Evolutionary conservation across 257 asterid species (phyloP).

Genomic region (Knoxia roxburghii): DNA sequence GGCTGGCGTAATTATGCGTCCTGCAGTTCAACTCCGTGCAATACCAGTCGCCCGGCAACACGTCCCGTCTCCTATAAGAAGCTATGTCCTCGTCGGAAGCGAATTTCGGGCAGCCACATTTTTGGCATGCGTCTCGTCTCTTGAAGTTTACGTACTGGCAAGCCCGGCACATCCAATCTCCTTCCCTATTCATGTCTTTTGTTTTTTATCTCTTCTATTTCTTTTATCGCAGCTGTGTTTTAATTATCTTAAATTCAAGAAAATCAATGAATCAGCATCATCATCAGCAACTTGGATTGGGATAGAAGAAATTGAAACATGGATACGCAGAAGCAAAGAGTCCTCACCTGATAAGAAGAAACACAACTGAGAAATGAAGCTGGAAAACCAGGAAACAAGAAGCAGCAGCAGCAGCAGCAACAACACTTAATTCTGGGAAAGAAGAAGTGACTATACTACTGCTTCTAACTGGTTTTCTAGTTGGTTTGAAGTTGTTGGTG

Average conservation of each 20-base stretch:
- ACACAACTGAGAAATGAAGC: not conserved
- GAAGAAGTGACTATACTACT: too few relatives aligned
- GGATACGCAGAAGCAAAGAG: too few relatives aligned
- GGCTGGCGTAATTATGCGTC: conserved; percentile 80
- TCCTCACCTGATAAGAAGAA: conserved; percentile 19
- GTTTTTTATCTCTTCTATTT: too few relatives aligned
- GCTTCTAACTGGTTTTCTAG: conserved; percentile 15
- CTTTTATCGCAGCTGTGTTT: too few relatives aligned
- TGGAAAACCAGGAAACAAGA: not conserved
- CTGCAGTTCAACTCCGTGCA: conserved; percentile 64
- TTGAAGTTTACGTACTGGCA: conserved; percentile 77
- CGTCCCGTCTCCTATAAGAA: conserved; percentile 41
- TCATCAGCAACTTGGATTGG: too few relatives aligned
- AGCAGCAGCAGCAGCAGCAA: too few relatives aligned
- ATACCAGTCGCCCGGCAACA: conserved; percentile 82
- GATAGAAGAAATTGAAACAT: too few relatives aligned
- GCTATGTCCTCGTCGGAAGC: conserved; percentile 46
- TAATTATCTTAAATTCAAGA: too few relatives aligned
- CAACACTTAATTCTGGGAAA: too few relatives aligned
- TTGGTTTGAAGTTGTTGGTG: conserved; percentile 24
- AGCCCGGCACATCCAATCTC: conserved; percentile 87
- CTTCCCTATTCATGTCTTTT: conserved; percentile 51
- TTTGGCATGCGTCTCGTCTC: conserved; percentile 66
- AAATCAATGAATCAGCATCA: too few relatives aligned
- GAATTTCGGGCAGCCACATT: conserved; percentile 67